Percentiles rank a stretch among this genome's conserved stretches.
phyloP scores from a whole-genome alignment of 192 early-diverging fungal genomes.

The Helicostylum pulchrum region DNA sequence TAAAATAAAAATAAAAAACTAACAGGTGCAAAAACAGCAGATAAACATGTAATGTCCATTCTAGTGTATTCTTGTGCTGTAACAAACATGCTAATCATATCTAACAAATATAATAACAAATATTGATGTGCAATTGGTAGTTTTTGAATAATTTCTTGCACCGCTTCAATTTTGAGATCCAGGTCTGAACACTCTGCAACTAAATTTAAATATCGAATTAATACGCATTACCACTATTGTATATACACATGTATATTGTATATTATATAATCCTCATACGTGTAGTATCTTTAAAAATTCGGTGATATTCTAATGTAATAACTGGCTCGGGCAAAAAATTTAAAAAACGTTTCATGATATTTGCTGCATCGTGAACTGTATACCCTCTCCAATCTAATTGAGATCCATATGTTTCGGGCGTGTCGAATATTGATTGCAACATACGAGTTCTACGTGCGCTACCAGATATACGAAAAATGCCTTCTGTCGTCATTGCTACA shows the following conservation, averaged over 20 bases:
- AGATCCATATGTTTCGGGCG: constrained; percentile 54
- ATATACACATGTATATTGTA: background rate
- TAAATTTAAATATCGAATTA: constrained; percentile 21
- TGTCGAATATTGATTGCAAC: constrained; percentile 66
- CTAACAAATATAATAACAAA: constrained; percentile 64
- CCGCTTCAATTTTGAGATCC: constrained; percentile 39
- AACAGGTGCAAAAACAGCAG: constrained; percentile 70
- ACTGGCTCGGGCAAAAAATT: constrained; percentile 70
- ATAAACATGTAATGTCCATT: constrained; percentile 71
- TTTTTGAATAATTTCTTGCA: constrained; percentile 50
- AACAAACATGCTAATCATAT: constrained; percentile 56
- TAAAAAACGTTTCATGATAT: constrained; percentile 66
- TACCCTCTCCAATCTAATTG: constrained; percentile 59
- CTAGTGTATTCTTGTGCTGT: constrained; percentile 47
- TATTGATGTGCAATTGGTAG: constrained; percentile 55
- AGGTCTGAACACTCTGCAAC: constrained; percentile 27
- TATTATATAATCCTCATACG: constrained; percentile 22
- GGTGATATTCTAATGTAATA: constrained; percentile 59
- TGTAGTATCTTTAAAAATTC: constrained; percentile 55
- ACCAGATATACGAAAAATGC: constrained; percentile 75
- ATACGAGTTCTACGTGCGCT: constrained; percentile 63
- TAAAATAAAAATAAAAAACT: background rate
- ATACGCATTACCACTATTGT: background rate
- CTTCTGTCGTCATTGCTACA: constrained; percentile 34
- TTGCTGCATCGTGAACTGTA: constrained; percentile 74